Percentiles rank a stretch among this genome's conserved stretches.
phyloP scores from a whole-genome alignment of 495 filamentous ascomycete species.

The Aspergillus saccharolyticus region DNA sequence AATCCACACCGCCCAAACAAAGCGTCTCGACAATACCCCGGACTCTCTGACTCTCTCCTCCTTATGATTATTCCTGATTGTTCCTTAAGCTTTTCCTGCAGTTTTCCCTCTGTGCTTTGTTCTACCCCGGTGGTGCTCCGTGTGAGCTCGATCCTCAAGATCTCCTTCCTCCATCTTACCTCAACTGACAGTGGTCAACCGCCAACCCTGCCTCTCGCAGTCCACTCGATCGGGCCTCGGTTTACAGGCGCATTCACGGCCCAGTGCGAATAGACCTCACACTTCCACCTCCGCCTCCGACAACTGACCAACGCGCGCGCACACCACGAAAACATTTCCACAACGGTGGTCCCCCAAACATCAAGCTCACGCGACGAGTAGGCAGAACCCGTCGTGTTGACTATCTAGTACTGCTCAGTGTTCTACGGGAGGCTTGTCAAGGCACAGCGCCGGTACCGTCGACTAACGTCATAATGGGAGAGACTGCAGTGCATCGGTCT shows the following conservation, averaged over 20 bases:
- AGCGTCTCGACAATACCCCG: constrained; percentile 9
- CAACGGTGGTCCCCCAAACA: too few relatives aligned
- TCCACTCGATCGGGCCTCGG: neutral
- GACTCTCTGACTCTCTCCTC: neutral
- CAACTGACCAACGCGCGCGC: constrained; percentile 8
- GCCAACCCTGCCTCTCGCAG: neutral
- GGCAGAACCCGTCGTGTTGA: neutral
- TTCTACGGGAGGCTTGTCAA: neutral
- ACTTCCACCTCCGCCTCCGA: constrained; percentile 1
- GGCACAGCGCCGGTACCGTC: too few relatives aligned
- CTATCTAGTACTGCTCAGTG: neutral
- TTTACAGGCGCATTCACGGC: constrained; percentile 6
- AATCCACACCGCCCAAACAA: constrained; percentile 29
- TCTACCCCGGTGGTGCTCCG: neutral
- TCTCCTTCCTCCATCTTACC: neutral
- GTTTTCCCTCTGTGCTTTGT: neutral
- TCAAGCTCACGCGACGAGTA: neutral
- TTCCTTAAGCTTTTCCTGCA: neutral
- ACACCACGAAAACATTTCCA: constrained; percentile 9
- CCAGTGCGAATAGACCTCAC: constrained; percentile 1
- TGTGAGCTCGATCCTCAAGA: too few relatives aligned
- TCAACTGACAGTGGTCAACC: neutral
- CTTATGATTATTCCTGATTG: neutral
- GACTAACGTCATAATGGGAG: constrained; percentile 30
- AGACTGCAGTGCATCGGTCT: constrained; percentile 31